Evolutionary conservation across 2,329 filamentous ascomycete genomes (phyloP).

Genomic region (Magnaporthiopsis rhizophila): DNA sequence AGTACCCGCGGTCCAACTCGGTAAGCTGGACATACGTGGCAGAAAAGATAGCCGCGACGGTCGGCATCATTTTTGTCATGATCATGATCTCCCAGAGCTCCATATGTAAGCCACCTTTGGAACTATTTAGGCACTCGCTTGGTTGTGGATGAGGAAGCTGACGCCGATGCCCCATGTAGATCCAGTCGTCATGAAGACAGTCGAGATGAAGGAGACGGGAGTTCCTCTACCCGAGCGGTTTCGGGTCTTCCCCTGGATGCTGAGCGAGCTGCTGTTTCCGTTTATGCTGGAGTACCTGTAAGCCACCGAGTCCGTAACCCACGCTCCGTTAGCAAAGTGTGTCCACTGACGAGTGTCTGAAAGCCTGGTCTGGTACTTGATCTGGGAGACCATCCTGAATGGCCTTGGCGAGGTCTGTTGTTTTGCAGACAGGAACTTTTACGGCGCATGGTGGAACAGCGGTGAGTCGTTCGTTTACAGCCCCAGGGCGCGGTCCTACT

Average conservation of each 20-base stretch:
- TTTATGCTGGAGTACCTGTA: constrained; percentile 70
- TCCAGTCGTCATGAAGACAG: constrained; percentile 60
- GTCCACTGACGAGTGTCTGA: not conserved
- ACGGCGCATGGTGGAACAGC: constrained; percentile 57
- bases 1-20: constrained; percentile 60
- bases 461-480: constrained; percentile 25
- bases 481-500: not conserved
- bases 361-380: constrained; percentile 67
- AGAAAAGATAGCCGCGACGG: constrained; percentile 62
- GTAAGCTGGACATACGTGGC: constrained; percentile 69
- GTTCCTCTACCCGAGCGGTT: constrained; percentile 54
- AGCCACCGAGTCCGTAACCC: constrained; percentile 9
- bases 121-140: too few relatives aligned
- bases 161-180: constrained; percentile 25
- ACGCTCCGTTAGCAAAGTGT: not conserved
- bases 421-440: constrained; percentile 72
- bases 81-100: constrained; percentile 68
- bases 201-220: constrained; percentile 59
- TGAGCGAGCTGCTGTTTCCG: constrained; percentile 69
- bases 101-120: constrained; percentile 43
- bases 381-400: constrained; percentile 71
- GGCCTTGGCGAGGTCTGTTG: constrained; percentile 67
- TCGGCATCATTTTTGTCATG: constrained; percentile 71
- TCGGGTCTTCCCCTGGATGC: constrained; percentile 62
- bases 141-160: too few relatives aligned